Percentiles rank a stretch among this genome's conserved stretches.
Evolutionary conservation across 208 protist genomes (phyloP).

Genomic region (Trypanosoma lewisi): DNA sequence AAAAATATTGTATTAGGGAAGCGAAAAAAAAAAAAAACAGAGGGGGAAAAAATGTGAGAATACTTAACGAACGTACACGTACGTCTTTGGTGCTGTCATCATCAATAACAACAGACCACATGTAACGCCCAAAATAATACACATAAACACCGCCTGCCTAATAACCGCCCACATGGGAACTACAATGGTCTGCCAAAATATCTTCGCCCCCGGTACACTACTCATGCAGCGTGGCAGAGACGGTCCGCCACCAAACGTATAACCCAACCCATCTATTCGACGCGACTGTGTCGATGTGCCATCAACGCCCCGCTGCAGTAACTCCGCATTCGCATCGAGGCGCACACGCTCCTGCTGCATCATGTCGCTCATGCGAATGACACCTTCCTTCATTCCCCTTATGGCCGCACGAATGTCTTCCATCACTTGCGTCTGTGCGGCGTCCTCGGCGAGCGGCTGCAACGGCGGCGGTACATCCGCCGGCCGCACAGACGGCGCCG

Average conservation of each 20-base stretch:
- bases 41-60: neutral
- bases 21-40: neutral
- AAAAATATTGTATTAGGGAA: neutral
- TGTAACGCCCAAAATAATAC: constrained; percentile 38
- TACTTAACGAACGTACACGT: constrained; percentile 17
- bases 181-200: constrained; percentile 53
- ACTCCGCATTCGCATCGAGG: constrained; percentile 35
- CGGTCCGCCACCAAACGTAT: constrained; percentile 14
- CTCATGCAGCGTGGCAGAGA: constrained; percentile 27
- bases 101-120: constrained; percentile 44
- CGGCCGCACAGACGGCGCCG: neutral
- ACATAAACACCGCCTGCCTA: constrained; percentile 47
- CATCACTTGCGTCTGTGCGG: constrained; percentile 42
- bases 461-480: neutral
- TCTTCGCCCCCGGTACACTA: constrained; percentile 36
- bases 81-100: constrained; percentile 35
- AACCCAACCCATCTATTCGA: constrained; percentile 32
- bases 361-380: constrained; percentile 51
- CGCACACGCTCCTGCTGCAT: constrained; percentile 48
- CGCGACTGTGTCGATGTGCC: constrained; percentile 30
- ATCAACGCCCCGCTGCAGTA: constrained; percentile 49
- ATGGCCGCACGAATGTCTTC: constrained; percentile 51
- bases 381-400: constrained; percentile 56
- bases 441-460: neutral
- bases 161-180: constrained; percentile 57